Evolutionary conservation across 148 eudicot species (phyloP).

Genomic region (Bassia scoparia): DNA sequence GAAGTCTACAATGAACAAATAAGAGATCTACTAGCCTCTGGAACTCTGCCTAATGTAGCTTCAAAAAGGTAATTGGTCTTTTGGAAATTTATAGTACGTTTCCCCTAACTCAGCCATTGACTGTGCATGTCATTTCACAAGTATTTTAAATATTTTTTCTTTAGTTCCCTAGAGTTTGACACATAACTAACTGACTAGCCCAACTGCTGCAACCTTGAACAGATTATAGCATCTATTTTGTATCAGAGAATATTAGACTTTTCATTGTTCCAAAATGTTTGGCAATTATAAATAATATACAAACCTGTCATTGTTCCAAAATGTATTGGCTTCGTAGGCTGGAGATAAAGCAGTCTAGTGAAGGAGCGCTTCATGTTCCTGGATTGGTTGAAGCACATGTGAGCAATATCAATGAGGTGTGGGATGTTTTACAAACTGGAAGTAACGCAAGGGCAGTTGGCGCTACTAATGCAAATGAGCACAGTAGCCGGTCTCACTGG

Average conservation of each 20-base stretch:
- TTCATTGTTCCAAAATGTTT: too few species aligned
- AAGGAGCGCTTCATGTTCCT: slow-evolving; percentile 84
- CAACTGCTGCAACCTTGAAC: not conserved
- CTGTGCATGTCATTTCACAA: not conserved
- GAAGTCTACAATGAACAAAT: slow-evolving; percentile 98
- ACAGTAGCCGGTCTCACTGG: slow-evolving; percentile 99
- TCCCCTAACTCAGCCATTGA: not conserved
- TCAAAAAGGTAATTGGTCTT: slow-evolving; percentile 55
- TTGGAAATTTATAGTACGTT: not conserved
- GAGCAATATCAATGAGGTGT: slow-evolving; percentile 68
- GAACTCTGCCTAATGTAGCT: slow-evolving; percentile 53
- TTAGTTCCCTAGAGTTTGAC: not conserved
- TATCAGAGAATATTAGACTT: not conserved
- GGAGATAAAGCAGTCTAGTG: slow-evolving; percentile 76
- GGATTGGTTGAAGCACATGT: slow-evolving; percentile 91
- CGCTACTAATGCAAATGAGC: slow-evolving; percentile 86
- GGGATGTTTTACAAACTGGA: slow-evolving; percentile 84
- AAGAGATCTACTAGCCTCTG: slow-evolving; percentile 67
- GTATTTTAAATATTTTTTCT: not conserved
- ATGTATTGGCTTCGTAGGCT: slow-evolving; percentile 46
- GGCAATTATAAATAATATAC: too few species aligned
- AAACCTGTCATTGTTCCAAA: not conserved
- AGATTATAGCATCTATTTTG: not conserved
- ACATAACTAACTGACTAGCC: not conserved
- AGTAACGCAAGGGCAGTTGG: slow-evolving; percentile 91